phyloP scores from a whole-genome alignment of 176 grass and related monocot species.

The Dendrocalamus sinicus region DNA sequence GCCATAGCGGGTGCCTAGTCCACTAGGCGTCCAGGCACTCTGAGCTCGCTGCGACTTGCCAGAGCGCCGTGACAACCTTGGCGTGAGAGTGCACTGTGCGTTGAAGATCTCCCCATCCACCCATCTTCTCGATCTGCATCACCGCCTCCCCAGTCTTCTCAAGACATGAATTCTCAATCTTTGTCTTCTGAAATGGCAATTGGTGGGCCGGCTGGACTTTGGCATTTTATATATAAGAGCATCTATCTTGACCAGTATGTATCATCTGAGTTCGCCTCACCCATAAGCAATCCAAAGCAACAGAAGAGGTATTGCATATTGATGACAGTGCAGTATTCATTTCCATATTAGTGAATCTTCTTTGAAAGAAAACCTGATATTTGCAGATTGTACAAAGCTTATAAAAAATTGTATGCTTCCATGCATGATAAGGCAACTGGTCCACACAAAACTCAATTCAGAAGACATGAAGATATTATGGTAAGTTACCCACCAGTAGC shows the following conservation, averaged over 20 bases:
- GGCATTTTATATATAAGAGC: conserved; percentile 97
- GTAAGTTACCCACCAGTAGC: conserved; percentile 54
- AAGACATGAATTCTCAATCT: conserved; percentile 49
- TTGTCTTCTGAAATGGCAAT: conserved; percentile 50
- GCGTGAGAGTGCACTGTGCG: conserved; percentile 62
- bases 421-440: conserved; percentile 93
- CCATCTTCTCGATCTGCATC: conserved; percentile 41
- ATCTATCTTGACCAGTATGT: conserved; percentile 90
- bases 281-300: conserved; percentile 73
- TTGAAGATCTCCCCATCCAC: conserved; percentile 77
- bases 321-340: not conserved
- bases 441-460: conserved; percentile 96
- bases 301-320: conserved; percentile 75
- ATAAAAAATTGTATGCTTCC: conserved; percentile 82
- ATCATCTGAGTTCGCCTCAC: conserved; percentile 77
- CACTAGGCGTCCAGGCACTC: too few relatives aligned
- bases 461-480: conserved; percentile 82
- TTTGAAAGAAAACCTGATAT: conserved; percentile 26
- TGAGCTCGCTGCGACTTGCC: too few relatives aligned
- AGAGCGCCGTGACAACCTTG: too few relatives aligned
- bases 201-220: conserved; percentile 88
- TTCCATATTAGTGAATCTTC: conserved; percentile 4
- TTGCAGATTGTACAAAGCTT: conserved; percentile 89
- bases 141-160: conserved; percentile 26
- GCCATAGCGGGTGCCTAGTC: too few relatives aligned